These are phyloP conservation scores for Vitrella brassicaformis DNA, from an alignment of 73 alveolate genomes.

Conservation along the genomic window DNA sequence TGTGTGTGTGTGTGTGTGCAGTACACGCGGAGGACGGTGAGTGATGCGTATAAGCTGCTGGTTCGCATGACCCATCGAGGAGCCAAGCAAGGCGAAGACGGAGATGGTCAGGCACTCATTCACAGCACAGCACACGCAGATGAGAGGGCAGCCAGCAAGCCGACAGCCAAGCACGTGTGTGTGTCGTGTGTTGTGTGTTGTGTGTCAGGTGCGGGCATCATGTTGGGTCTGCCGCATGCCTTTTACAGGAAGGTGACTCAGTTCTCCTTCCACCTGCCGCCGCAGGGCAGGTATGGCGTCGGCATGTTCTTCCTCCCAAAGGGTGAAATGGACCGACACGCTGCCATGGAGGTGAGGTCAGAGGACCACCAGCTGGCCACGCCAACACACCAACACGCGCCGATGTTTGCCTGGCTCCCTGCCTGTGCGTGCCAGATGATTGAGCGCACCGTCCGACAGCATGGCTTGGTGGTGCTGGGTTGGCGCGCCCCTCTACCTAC, in stretches of 20 bases:
- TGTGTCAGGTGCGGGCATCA: not conserved
- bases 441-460: not conserved
- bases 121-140: too few relatives aligned
- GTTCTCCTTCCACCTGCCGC: not conserved
- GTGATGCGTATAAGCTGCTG: constrained; percentile 22
- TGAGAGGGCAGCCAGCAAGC: too few relatives aligned
- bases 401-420: not conserved
- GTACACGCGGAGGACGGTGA: constrained; percentile 14
- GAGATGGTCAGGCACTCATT: too few relatives aligned
- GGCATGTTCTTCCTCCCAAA: not conserved
- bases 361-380: not conserved
- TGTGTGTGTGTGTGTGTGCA: not conserved
- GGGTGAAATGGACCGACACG: not conserved
- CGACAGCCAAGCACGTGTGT: not conserved
- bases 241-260: not conserved
- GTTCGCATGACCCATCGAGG: constrained; percentile 38
- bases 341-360: not conserved
- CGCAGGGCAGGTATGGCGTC: not conserved
- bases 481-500: constrained; percentile 30
- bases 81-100: constrained; percentile 28
- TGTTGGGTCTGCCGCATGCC: not conserved
- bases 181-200: not conserved
- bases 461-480: constrained; percentile 1
- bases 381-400: not conserved
- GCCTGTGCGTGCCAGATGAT: not conserved